Evolutionary conservation across 306 rosid genomes (phyloP).

Genomic region (Begonia peltatifolia): DNA sequence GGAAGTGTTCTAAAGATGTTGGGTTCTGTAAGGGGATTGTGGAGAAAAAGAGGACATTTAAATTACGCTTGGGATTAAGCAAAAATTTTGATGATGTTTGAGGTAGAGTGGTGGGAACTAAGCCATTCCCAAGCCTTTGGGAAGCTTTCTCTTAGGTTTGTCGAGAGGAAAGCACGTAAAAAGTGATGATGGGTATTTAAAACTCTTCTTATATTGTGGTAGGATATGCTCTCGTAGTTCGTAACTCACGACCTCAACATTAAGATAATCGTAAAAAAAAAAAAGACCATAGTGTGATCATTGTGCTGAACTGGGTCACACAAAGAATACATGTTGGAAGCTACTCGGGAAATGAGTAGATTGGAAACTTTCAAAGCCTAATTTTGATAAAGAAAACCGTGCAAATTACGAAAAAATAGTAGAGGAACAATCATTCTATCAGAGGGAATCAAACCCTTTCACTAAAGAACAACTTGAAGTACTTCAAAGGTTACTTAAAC

Average conservation of each 20-base stretch:
- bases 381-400: not conserved
- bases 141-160: no score
- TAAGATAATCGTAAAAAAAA: not conserved
- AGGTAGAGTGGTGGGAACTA: no score
- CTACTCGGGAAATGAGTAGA: not conserved
- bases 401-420: not conserved
- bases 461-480: not conserved
- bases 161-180: no score
- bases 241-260: not conserved
- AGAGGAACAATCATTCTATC: not conserved
- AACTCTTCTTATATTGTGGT: no score
- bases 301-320: not conserved
- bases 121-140: no score
- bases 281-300: constrained; percentile 7
- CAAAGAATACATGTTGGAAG: constrained; percentile 2
- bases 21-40: no score
- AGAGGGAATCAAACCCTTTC: not conserved
- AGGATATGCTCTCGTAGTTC: no score
- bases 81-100: no score
- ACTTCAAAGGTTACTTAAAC: not conserved
- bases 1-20: no score
- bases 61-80: no score
- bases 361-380: not conserved
- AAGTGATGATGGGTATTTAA: no score
- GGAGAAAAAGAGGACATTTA: no score